Conservation (phyloP, 257 asterid genomes). For the Capsicum chinense region DNA sequence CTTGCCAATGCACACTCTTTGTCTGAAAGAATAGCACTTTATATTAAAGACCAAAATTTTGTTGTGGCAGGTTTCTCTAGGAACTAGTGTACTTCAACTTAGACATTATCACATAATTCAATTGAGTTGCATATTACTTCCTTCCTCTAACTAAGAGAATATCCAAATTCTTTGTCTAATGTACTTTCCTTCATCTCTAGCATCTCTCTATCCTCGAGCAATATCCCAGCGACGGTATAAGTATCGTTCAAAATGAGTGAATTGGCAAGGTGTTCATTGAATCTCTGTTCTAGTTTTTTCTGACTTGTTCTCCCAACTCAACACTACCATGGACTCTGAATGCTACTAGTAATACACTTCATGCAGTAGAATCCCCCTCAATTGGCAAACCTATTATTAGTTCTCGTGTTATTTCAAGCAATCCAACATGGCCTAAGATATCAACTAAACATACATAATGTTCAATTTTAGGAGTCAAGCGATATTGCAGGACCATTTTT, state of each 20-base stretch:
- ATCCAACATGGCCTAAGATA: slow-evolving; percentile 65
- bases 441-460: slow-evolving; percentile 73
- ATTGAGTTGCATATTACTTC: slow-evolving; percentile 57
- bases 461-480: slow-evolving; percentile 54
- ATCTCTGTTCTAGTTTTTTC: slow-evolving; percentile 43
- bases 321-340: slow-evolving; percentile 59
- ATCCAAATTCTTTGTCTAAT: slow-evolving; percentile 31
- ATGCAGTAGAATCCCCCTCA: slow-evolving; percentile 61
- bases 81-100: neutral
- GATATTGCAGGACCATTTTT: slow-evolving; percentile 57
- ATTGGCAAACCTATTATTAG: slow-evolving; percentile 52
- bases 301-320: slow-evolving; percentile 55
- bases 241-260: slow-evolving; percentile 43
- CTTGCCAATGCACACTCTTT: neutral
- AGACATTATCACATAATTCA: slow-evolving; percentile 27
- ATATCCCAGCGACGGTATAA: slow-evolving; percentile 57
- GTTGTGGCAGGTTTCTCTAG: neutral
- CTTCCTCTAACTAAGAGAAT: slow-evolving; percentile 42
- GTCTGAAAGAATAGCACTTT: neutral
- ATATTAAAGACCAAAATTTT: neutral
- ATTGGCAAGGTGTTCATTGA: slow-evolving; percentile 59
- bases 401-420: slow-evolving; percentile 57
- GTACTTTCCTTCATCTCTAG: slow-evolving; percentile 35
- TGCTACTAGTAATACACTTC: slow-evolving; percentile 69
- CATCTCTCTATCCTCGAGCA: slow-evolving; percentile 32